A percentile compares a stretch with the other conserved stretches of the same genome.
Conservation (phyloP, 164 flowering plant species). For the Aristolochia californica region DNA sequence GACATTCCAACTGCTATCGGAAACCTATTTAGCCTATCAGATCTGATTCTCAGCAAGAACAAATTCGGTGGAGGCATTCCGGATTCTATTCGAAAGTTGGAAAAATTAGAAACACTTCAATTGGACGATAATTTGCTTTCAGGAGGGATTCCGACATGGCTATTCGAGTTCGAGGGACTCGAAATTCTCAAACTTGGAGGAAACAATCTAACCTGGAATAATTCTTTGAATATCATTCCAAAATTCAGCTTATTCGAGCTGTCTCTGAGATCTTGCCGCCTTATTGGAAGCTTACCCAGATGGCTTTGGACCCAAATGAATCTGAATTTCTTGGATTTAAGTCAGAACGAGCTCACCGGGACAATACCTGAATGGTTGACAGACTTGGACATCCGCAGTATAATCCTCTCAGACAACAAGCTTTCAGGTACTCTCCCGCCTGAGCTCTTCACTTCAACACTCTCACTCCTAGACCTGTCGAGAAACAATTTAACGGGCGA, state of each 20-base stretch:
- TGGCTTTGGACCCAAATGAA: conserved; percentile 27
- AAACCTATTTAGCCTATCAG: conserved; percentile 20
- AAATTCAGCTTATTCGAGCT: no score
- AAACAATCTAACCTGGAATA: no score
- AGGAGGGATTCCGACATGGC: conserved; percentile 36
- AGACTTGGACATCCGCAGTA: conserved; percentile 15
- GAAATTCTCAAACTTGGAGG: conserved; percentile 27
- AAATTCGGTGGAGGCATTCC: conserved; percentile 31
- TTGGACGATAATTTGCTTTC: no score
- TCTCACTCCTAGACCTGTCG: conserved; percentile 29
- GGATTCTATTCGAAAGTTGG: conserved; percentile 16
- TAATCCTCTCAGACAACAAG: conserved; percentile 33
- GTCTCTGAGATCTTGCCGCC: no score
- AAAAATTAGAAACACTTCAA: conserved; percentile 20
- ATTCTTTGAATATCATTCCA: no score
- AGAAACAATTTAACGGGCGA: conserved; percentile 36
- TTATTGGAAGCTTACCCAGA: no score
- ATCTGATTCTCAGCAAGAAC: conserved; percentile 28
- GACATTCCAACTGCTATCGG: conserved; percentile 33
- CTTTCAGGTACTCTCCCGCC: conserved; percentile 32
- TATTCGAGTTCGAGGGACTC: conserved; percentile 22
- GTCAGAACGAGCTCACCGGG: conserved; percentile 34
- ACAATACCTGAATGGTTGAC: conserved; percentile 34
- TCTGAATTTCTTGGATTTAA: conserved; percentile 39
- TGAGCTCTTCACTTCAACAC: conserved; percentile 22